Base-by-base conservation (phyloP, 2,329 filamentous ascomycete species). In the Cylindrodendrum hubeiense region DNA sequence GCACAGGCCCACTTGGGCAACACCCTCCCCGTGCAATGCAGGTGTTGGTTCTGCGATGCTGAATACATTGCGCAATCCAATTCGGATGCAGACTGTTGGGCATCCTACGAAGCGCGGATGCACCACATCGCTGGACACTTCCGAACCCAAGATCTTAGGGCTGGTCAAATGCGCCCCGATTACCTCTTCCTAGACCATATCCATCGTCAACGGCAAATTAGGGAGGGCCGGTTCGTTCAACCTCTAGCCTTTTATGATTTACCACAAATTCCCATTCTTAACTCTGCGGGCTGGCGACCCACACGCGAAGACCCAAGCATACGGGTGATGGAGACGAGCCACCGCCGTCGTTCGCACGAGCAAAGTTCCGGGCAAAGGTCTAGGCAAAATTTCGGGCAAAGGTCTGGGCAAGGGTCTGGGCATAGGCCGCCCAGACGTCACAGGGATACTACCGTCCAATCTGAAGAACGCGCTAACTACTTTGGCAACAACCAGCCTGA, bases 41-140 rank as follows among this genome's bases (percentile, higher is more conserved):
- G 79, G 0, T 89, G 87, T 69, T 86, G 83, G 81, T 88, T 86
- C 65, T 89, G 87, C 69, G 77, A 83, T 58, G 49, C 72, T 0
- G 17, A 33, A 0, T 86, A 84, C 60, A 68, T 70, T 6, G 67
- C 77, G 3, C 51, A 44, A 0, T 49, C 67, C 0, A 55, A 49
- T 0, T 50, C 9, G 2, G 54, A 56, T 1, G 66, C 63, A 0
- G 68, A 72, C 17, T 65, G 54, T 10, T 47, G 52, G n/a, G 47
- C 56, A 3, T 70, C 78, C 34, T 85, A 83, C 59, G 33, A 62
- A 0, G 19, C 67, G 1, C 81, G 87, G 2, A 85, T 89, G 84
- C 30, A 72, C 3, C 87, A 90, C 67, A 85, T 89, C 53, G 79
- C 76, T 0, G 60, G 62, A 0, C 87, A 89, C 63, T 78, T 86